Base-by-base conservation (phyloP, 768 basidiomycete species). In the Trichaptum fuscoviolaceum region DNA sequence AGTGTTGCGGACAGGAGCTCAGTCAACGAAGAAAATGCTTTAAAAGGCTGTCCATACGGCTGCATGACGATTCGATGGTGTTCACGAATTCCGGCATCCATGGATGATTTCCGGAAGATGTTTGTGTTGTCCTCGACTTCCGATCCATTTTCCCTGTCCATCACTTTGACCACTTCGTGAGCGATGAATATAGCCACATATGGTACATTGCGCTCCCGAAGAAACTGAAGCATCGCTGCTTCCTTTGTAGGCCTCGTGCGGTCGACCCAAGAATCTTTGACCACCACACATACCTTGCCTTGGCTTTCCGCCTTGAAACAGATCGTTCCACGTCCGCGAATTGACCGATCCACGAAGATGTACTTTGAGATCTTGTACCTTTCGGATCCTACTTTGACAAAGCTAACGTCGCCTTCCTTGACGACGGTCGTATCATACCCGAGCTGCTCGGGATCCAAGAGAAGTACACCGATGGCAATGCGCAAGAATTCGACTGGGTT, bases 201-300 rank as follows among this genome's bases (percentile, higher is more conserved):
- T 9, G 3, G 42, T 2, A 5, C 10, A 2, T 52, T 61, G 25
- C 8, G 15, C 24, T 34, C 59, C 59, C 24, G 6, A 2, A 25
- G 59, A 1, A 6, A 2, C 25, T 34, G 3, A 18, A 61, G 59
- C 10, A 61, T 61, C 23, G 6, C 15, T 12, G 15, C 24, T 61
- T 61, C 59, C 12, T 61, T 61, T 9, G 3, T 34, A 25, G 25
- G 7, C 30, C 23, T 25, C 3, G 17, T 6, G 25, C 25, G 24
- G 59, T 61, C 59, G 9, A 61, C 59, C 59, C 59, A 61, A 24
- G 24, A 3, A 61, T 20, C 15, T 24, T 61, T 61, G 30, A 61
- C 15, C 59, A 61, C 15, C 59, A 61, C 59, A 17, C 9, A 61
- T 12, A 34, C 30, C 5, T 17, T 9, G 30, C 15, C 59, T 3